phyloP scores from a whole-genome alignment of 139 green algal genomes.

The Pedinophyceae sp. region DNA sequence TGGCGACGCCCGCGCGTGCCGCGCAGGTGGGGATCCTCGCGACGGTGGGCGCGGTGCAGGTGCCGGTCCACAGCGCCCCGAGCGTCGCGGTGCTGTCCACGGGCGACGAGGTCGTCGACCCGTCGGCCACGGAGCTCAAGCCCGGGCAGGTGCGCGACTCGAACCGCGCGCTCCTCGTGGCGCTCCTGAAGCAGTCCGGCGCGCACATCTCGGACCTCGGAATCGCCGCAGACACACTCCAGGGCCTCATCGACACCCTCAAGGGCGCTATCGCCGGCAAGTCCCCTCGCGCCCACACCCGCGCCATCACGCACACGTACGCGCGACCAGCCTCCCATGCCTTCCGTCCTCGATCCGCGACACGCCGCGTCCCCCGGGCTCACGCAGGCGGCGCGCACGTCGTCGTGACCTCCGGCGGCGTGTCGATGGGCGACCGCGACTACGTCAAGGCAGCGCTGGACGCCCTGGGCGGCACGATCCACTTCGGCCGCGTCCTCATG shows the following conservation, averaged over 20 bases:
- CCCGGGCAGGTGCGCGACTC: constrained; percentile 74
- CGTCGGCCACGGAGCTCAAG: constrained; percentile 17
- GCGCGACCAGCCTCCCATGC: not conserved
- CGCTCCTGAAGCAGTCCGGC: constrained; percentile 25
- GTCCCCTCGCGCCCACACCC: too few species aligned
- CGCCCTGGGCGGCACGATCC: constrained; percentile 53
- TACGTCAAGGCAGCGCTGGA: constrained; percentile 89
- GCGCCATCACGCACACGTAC: not conserved
- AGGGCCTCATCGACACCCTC: too few species aligned
- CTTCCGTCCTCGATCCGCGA: not conserved
- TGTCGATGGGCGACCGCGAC: constrained; percentile 93
- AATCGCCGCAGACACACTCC: constrained; percentile 57
- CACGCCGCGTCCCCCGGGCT: too few species aligned
- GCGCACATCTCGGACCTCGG: constrained; percentile 48
- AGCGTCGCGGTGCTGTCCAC: not conserved
- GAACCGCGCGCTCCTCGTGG: constrained; percentile 80
- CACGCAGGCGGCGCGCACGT: constrained; percentile 5
- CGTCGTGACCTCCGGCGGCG: constrained; percentile 44
- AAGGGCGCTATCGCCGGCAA: too few species aligned
- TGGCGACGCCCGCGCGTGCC: constrained; percentile 1
- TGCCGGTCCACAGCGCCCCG: constrained; percentile 6
- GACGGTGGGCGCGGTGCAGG: constrained; percentile 67
- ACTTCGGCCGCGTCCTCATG: constrained; percentile 90
- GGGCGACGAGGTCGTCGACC: constrained; percentile 43
- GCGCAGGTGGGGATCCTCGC: constrained; percentile 78